Evolutionary conservation across 176 grass and related monocot genomes (phyloP).

Genomic region (Paspalum vaginatum): DNA sequence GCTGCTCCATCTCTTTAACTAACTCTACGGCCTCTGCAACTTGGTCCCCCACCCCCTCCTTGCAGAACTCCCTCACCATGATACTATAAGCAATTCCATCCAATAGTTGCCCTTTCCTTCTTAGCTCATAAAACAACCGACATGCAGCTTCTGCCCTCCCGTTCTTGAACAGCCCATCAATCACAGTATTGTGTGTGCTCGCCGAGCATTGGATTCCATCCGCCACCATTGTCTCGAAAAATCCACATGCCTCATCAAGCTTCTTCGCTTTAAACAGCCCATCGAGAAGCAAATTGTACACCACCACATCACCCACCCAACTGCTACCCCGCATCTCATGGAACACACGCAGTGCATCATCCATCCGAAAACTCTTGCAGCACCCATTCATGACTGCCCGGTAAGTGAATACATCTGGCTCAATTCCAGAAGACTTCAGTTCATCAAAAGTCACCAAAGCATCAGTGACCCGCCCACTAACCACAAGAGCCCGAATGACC

Average conservation of each 20-base stretch:
- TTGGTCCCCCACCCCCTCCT: slow-evolving; percentile 52
- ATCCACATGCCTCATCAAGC: slow-evolving; percentile 74
- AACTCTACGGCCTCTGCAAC: slow-evolving; percentile 74
- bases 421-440: slow-evolving; percentile 63
- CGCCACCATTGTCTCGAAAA: slow-evolving; percentile 85
- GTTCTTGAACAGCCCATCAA: slow-evolving; percentile 89
- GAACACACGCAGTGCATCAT: slow-evolving; percentile 69
- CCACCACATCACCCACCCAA: slow-evolving; percentile 55
- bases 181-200: slow-evolving; percentile 77
- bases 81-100: slow-evolving; percentile 91
- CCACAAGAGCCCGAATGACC: slow-evolving; percentile 61
- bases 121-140: slow-evolving; percentile 70
- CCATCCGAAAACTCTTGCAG: slow-evolving; percentile 78
- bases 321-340: slow-evolving; percentile 65
- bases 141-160: slow-evolving; percentile 71
- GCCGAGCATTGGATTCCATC: slow-evolving; percentile 75
- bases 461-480: slow-evolving; percentile 53
- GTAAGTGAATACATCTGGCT: slow-evolving; percentile 67
- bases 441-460: slow-evolving; percentile 63
- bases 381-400: slow-evolving; percentile 64
- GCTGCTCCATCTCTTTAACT: slow-evolving; percentile 88
- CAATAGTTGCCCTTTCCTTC: slow-evolving; percentile 76
- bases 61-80: slow-evolving; percentile 74
- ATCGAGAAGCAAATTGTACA: slow-evolving; percentile 84
- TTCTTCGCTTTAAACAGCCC: slow-evolving; percentile 84